These are phyloP conservation scores for Aspergillus clavatus DNA, from an alignment of 2,329 filamentous ascomycete genomes.

Conservation along the genomic window DNA sequence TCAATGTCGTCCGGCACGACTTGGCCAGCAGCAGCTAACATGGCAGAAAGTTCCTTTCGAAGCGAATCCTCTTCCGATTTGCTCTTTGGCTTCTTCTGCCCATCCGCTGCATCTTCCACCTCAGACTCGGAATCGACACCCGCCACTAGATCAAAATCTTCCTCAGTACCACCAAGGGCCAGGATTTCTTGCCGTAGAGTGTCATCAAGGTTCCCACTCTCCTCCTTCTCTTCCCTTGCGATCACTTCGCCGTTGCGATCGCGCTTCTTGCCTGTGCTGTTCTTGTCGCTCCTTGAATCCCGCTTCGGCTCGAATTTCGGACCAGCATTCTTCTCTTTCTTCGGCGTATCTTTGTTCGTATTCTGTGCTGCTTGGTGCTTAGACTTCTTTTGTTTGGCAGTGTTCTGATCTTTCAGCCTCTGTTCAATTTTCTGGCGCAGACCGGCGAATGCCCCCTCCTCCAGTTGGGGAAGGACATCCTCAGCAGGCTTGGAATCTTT, in stretches of 20 bases:
- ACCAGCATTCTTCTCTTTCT: conserved; percentile 22
- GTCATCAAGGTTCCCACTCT: conserved; percentile 23
- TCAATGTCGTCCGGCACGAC: conserved; percentile 33
- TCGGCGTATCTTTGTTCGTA: conserved; percentile 16
- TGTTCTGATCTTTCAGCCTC: conserved; percentile 33
- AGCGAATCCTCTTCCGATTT: conserved; percentile 33
- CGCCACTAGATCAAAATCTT: conserved; percentile 45
- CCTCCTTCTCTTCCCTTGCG: conserved; percentile 29
- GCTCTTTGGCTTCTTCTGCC: conserved; percentile 20
- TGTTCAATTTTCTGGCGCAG: conserved; percentile 41
- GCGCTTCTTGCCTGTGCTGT: conserved; percentile 40
- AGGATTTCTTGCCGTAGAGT: conserved; percentile 42
- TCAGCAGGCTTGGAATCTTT: conserved; percentile 18
- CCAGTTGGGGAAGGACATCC: conserved; percentile 31
- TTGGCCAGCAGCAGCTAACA: conserved; percentile 34
- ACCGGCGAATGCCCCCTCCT: conserved; percentile 38
- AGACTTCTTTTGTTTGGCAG: conserved; percentile 28
- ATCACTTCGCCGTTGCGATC: conserved; percentile 45
- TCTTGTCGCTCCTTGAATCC: conserved; percentile 20
- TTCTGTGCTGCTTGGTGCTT: conserved; percentile 25
- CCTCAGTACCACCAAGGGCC: conserved; percentile 46
- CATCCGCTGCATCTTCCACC: conserved; percentile 33
- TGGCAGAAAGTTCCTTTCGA: conserved; percentile 37
- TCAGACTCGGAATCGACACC: conserved; percentile 45
- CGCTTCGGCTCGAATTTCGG: conserved; percentile 17